These are phyloP conservation scores for Podosphaera aphanis DNA, from an alignment of 2,329 filamentous ascomycete genomes.

Conservation along the genomic window DNA sequence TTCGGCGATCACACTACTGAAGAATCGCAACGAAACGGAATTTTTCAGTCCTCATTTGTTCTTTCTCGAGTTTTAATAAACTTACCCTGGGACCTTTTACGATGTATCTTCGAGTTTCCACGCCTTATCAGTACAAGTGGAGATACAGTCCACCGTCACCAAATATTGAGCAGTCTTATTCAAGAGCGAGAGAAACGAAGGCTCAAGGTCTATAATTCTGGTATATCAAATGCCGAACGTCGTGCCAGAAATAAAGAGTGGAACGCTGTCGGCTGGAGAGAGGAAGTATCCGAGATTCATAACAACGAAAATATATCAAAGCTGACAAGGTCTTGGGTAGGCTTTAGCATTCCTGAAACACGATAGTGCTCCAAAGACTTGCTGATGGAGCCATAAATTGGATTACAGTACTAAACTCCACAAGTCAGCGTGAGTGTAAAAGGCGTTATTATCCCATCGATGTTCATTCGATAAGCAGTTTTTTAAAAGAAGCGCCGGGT, in stretches of 20 bases:
- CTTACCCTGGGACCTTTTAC: slow-evolving; percentile 42
- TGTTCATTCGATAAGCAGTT: too few species aligned
- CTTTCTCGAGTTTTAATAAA: slow-evolving; percentile 47
- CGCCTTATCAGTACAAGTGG: slow-evolving; percentile 28
- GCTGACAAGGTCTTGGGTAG: slow-evolving; percentile 1
- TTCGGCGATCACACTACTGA: slow-evolving; percentile 38
- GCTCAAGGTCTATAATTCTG: slow-evolving; percentile 7
- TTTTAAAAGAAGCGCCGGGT: too few species aligned
- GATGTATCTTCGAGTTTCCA: slow-evolving; percentile 38
- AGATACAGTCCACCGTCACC: slow-evolving; percentile 22
- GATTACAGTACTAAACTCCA: neutral
- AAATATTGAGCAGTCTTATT: slow-evolving; percentile 26
- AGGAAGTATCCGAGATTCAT: slow-evolving; percentile 9
- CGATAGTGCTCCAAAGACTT: neutral
- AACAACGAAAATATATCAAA: neutral
- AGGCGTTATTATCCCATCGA: too few species aligned
- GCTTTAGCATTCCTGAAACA: neutral
- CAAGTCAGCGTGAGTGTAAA: neutral
- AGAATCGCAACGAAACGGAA: slow-evolving; percentile 14
- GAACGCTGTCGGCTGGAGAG: slow-evolving; percentile 16
- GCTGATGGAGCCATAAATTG: neutral
- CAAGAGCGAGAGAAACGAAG: slow-evolving; percentile 34
- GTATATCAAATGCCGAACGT: slow-evolving; percentile 12
- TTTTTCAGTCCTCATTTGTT: slow-evolving; percentile 17
- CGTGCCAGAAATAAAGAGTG: slow-evolving; percentile 11